Evolutionary conservation across 768 basidiomycete genomes (phyloP).

Genomic region (Boletellus sp.): DNA sequence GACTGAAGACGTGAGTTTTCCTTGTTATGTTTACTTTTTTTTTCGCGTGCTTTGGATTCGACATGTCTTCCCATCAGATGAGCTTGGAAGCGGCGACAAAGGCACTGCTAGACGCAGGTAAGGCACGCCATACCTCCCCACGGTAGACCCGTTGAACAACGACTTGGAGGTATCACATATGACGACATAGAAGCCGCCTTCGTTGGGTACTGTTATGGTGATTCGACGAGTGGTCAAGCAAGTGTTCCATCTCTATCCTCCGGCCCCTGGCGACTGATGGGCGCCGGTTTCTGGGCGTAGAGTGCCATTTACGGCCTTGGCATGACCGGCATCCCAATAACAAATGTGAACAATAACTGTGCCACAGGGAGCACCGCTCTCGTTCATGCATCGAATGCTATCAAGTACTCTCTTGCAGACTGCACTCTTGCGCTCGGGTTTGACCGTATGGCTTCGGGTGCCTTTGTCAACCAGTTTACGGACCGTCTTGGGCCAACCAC

Average conservation of each 20-base stretch:
- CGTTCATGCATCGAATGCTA: conserved; percentile 61
- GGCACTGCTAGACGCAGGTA: conserved; percentile 77
- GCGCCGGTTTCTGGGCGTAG: conserved; percentile 30
- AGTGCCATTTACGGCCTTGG: conserved; percentile 78
- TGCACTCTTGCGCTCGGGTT: conserved; percentile 81
- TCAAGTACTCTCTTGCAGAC: conserved; percentile 63
- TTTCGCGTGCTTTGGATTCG: not conserved
- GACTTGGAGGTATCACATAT: conserved; percentile 69
- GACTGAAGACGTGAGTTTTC: conserved; percentile 55
- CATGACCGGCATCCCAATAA: conserved; percentile 75
- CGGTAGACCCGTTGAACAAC: not conserved
- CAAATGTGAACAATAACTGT: conserved; percentile 85
- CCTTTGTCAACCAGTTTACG: conserved; percentile 60
- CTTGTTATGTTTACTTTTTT: no score
- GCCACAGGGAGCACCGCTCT: conserved; percentile 76
- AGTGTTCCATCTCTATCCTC: not conserved
- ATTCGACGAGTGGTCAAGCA: conserved; percentile 73
- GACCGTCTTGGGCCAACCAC: conserved; percentile 43
- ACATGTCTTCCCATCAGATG: conserved; percentile 38
- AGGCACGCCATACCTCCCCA: not conserved
- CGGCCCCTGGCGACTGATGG: not conserved
- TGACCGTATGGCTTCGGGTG: conserved; percentile 76
- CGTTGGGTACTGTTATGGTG: conserved; percentile 69
- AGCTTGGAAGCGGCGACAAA: conserved; percentile 85
- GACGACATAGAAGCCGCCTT: conserved; percentile 71